phyloP scores from a whole-genome alignment of 164 flowering plant species.

The Umbilicus rupestris region DNA sequence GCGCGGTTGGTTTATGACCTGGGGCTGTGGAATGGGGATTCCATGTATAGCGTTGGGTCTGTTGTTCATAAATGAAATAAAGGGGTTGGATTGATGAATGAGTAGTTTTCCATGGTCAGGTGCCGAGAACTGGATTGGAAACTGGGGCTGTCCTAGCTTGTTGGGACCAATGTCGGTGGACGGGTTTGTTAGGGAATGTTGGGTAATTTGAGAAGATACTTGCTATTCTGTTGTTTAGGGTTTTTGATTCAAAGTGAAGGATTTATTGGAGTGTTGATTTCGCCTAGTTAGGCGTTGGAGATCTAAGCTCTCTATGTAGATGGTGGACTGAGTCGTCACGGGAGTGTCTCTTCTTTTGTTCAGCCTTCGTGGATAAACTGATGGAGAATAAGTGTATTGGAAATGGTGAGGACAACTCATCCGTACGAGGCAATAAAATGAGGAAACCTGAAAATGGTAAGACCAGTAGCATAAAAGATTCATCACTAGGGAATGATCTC shows the following conservation, averaged over 20 bases:
- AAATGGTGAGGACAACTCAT: slow-evolving; percentile 1
- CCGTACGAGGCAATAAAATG: slow-evolving; percentile 11
- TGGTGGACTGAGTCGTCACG: neutral
- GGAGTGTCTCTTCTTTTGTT: neutral
- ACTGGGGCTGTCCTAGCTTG: no score
- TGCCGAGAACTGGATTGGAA: no score
- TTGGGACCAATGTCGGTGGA: neutral
- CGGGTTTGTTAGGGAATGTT: neutral
- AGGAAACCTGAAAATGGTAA: slow-evolving; percentile 32
- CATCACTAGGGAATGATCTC: slow-evolving; percentile 41
- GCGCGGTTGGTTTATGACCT: no score
- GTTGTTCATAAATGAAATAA: no score
- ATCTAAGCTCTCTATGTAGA: neutral
- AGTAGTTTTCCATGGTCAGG: no score
- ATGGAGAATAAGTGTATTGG: neutral
- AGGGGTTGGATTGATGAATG: no score
- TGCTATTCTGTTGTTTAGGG: no score
- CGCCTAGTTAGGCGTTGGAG: neutral
- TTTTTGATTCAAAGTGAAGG: neutral
- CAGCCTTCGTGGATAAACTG: neutral
- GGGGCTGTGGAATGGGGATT: no score
- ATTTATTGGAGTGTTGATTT: neutral
- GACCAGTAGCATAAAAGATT: slow-evolving; percentile 28
- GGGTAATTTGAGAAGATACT: neutral
- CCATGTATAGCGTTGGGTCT: no score